A percentile compares a stretch with the other conserved stretches of the same genome.
Conservation (phyloP, 805 yeast genomes). For the Ogataea nitratoaversa region DNA sequence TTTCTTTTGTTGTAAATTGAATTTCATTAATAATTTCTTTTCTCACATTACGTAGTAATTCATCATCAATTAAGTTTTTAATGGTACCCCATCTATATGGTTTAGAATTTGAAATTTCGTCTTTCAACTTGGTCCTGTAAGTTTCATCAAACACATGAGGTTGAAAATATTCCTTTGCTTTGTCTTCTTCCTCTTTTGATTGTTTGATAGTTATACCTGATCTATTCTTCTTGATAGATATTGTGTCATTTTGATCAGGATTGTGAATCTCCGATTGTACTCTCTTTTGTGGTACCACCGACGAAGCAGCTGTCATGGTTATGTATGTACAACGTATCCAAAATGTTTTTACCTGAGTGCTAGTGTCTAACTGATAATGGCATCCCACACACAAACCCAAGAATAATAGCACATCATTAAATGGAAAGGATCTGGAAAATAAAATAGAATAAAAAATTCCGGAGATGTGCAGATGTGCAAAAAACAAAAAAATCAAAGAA, state of each 20-base stretch:
- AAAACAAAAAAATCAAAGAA: too few species aligned
- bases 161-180: slow-evolving; percentile 30
- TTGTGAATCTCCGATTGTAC: not conserved
- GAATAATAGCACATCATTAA: too few species aligned
- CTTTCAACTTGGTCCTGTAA: slow-evolving; percentile 36
- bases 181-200: slow-evolving; percentile 30
- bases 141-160: slow-evolving; percentile 31
- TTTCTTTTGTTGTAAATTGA: slow-evolving; percentile 91
- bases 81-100: slow-evolving; percentile 94
- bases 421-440: too few species aligned
- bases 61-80: slow-evolving; percentile 66
- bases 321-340: too few species aligned
- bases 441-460: too few species aligned
- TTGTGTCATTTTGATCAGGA: not conserved
- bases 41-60: slow-evolving; percentile 72
- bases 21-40: slow-evolving; percentile 78
- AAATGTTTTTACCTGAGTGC: too few species aligned
- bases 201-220: slow-evolving; percentile 24
- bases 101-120: slow-evolving; percentile 48
- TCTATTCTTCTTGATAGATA: slow-evolving; percentile 20
- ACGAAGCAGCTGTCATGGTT: too few species aligned
- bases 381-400: too few species aligned
- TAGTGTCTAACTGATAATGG: too few species aligned
- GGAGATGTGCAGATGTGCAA: too few species aligned
- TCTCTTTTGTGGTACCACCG: too few species aligned